Evolutionary conservation across 1,139 yeast genomes (phyloP).

Genomic region (Schwanniomyces etchellsii): DNA sequence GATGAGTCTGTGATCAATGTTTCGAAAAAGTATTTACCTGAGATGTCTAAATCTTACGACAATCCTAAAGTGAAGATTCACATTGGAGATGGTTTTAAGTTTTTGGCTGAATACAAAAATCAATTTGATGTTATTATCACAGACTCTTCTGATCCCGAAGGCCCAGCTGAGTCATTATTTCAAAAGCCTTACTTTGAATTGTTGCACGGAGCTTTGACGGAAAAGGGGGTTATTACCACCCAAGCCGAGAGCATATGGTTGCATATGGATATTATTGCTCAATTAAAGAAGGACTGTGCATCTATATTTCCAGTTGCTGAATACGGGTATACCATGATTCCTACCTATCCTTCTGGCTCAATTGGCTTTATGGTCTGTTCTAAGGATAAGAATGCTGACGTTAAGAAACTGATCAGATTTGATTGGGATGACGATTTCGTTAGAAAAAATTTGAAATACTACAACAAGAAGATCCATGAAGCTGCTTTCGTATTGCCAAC

Average conservation of each 20-base stretch:
- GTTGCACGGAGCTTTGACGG: slow-evolving; percentile 73
- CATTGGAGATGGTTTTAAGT: slow-evolving; percentile 91
- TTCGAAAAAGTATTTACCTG: slow-evolving; percentile 78
- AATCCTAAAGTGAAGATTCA: slow-evolving; percentile 81
- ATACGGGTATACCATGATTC: slow-evolving; percentile 83
- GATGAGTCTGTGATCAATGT: slow-evolving; percentile 85
- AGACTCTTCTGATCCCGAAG: slow-evolving; percentile 95
- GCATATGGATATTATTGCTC: slow-evolving; percentile 72
- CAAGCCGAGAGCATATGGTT: slow-evolving; percentile 92
- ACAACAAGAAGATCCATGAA: slow-evolving; percentile 71
- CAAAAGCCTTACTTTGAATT: slow-evolving; percentile 82
- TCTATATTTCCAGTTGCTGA: slow-evolving; percentile 84
- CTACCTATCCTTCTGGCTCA: slow-evolving; percentile 92
- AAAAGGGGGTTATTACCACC: slow-evolving; percentile 83
- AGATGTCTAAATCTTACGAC: slow-evolving; percentile 71
- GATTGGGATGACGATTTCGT: slow-evolving; percentile 61
- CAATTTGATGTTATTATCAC: slow-evolving; percentile 88
- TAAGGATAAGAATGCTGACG: slow-evolving; percentile 60
- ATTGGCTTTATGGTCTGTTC: slow-evolving; percentile 92
- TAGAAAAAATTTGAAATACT: slow-evolving; percentile 63
- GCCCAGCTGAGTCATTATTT: slow-evolving; percentile 89
- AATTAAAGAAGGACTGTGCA: slow-evolving; percentile 68
- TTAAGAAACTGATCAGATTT: slow-evolving; percentile 61
- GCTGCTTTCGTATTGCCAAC: slow-evolving; percentile 87
- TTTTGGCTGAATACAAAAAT: slow-evolving; percentile 62